phyloP scores from a whole-genome alignment of 805 yeast species.

The Ogataea naganishii region DNA sequence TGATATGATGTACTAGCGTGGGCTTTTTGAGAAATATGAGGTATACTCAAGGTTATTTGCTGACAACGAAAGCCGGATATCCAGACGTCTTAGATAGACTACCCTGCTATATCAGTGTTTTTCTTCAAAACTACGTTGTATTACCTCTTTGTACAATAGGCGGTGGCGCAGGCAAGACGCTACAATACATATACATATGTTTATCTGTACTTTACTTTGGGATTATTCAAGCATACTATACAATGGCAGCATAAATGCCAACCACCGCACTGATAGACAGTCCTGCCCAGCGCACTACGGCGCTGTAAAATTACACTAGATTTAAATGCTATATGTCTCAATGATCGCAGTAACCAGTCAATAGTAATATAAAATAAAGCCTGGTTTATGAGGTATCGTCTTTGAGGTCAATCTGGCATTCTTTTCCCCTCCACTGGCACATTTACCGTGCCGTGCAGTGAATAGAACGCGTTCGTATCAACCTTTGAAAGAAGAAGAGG shows the following conservation, averaged over 20 bases:
- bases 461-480: conserved; percentile 36
- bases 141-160: not conserved
- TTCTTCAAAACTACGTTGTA: not conserved
- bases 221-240: too few species aligned
- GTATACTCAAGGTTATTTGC: not conserved
- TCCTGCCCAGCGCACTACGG: too few species aligned
- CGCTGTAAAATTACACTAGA: too few species aligned
- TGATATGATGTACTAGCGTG: not conserved
- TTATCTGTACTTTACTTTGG: too few species aligned
- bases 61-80: not conserved
- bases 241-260: too few species aligned
- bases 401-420: conserved; percentile 26
- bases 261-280: too few species aligned
- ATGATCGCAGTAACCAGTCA: conserved; percentile 3
- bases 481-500: conserved; percentile 12
- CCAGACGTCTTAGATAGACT: not conserved
- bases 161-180: not conserved
- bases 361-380: conserved; percentile 7
- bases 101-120: not conserved
- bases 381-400: conserved; percentile 31
- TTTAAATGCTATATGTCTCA: too few species aligned
- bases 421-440: conserved; percentile 39
- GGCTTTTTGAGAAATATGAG: not conserved
- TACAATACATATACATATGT: too few species aligned
- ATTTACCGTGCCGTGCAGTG: conserved; percentile 31